phyloP scores from a whole-genome alignment of 2,329 filamentous ascomycete genomes.

The Rutstroemia sp. region DNA sequence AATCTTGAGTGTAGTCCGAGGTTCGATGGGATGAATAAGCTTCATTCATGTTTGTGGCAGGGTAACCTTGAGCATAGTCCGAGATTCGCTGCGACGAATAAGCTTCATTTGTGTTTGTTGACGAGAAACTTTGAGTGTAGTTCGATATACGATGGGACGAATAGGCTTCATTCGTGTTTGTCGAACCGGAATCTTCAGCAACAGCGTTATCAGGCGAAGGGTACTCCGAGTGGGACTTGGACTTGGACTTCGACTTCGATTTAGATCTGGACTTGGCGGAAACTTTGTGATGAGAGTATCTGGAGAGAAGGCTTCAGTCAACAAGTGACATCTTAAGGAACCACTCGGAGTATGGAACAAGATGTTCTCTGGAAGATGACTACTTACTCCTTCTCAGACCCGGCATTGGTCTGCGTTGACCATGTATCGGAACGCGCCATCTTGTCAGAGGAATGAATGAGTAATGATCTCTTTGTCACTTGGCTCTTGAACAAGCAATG shows the following conservation, averaged over 20 bases:
- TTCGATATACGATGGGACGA: not conserved
- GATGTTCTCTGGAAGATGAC: too few species aligned
- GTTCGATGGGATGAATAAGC: too few species aligned
- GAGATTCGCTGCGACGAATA: not conserved
- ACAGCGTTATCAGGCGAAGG: too few species aligned
- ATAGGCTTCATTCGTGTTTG: not conserved
- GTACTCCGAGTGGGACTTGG: not conserved
- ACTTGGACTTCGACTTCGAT: not conserved
- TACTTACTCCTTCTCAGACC: constrained; percentile 1
- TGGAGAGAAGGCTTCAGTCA: not conserved
- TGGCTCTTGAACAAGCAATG: too few species aligned
- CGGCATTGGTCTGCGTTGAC: not conserved
- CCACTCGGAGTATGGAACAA: not conserved
- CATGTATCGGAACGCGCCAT: constrained; percentile 1
- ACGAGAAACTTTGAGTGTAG: too few species aligned
- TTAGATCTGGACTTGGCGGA: not conserved
- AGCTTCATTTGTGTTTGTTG: not conserved
- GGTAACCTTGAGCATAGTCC: too few species aligned
- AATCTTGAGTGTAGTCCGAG: too few species aligned
- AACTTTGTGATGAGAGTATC: not conserved
- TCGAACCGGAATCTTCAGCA: too few species aligned
- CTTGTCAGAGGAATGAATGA: not conserved
- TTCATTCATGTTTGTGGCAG: too few species aligned
- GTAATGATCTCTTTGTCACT: too few species aligned
- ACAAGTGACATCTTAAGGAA: not conserved